These are phyloP conservation scores for Erodium trifolium DNA, from an alignment of 441 rosid genomes.

Conservation along the genomic window DNA sequence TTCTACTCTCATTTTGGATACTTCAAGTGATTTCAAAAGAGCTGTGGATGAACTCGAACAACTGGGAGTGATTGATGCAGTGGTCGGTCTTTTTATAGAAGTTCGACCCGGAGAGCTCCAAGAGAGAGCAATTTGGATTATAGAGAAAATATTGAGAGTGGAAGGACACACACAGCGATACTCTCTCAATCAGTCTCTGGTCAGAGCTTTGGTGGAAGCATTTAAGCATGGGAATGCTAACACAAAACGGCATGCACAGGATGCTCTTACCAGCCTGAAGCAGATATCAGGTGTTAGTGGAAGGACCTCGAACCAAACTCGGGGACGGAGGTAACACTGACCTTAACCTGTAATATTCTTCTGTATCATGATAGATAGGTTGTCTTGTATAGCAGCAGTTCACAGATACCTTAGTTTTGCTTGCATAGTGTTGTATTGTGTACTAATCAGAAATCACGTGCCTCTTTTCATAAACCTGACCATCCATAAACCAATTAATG, in stretches of 20 bases:
- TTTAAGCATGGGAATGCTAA: conserved; percentile 27
- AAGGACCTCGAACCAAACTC: conserved; percentile 12
- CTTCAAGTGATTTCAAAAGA: conserved; percentile 21
- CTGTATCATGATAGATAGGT: not conserved
- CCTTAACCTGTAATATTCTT: not conserved
- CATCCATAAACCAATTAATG: not conserved
- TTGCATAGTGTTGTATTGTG: not conserved
- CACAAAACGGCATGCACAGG: conserved; percentile 29
- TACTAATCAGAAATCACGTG: not conserved
- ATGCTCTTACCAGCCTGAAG: conserved; percentile 34
- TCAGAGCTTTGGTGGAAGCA: conserved; percentile 17
- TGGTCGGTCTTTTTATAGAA: conserved; percentile 27
- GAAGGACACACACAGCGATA: conserved; percentile 27
- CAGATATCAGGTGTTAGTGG: conserved; percentile 27
- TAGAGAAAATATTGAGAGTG: conserved; percentile 27
- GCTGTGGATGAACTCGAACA: conserved; percentile 28
- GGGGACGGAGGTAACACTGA: not conserved
- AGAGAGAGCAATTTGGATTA: conserved; percentile 32
- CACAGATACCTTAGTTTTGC: not conserved
- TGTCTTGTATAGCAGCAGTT: not conserved
- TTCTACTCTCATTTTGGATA: conserved; percentile 29
- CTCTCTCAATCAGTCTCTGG: conserved; percentile 19
- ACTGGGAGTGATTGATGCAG: conserved; percentile 16
- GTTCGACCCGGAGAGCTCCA: conserved; percentile 31
- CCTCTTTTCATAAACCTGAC: not conserved